A percentile compares a stretch with the other conserved stretches of the same genome.
phyloP scores from a whole-genome alignment of 129 eudicot species.

The Chrysanthemum makinoi region DNA sequence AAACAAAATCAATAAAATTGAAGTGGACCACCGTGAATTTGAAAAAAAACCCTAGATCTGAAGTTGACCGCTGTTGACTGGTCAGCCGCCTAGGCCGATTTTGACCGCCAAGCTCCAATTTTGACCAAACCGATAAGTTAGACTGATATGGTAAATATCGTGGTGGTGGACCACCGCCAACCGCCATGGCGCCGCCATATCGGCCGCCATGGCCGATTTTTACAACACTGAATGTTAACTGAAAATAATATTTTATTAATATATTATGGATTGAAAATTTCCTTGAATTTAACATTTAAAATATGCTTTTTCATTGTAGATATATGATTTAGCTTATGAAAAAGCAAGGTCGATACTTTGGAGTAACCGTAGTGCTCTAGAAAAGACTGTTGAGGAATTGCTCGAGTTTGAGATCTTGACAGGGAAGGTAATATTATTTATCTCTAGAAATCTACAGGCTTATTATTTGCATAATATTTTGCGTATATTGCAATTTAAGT shows the following conservation, averaged over 20 bases:
- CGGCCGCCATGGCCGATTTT: too few relatives aligned
- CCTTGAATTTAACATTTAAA: not conserved
- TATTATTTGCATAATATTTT: not conserved
- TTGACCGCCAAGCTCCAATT: too few relatives aligned
- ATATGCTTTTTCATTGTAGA: slow-evolving; percentile 41
- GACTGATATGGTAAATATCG: too few relatives aligned
- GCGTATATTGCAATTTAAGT: not conserved
- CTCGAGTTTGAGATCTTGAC: slow-evolving; percentile 74
- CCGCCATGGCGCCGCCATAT: too few relatives aligned
- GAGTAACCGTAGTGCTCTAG: slow-evolving; percentile 67
- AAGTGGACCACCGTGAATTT: too few relatives aligned
- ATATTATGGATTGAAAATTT: slow-evolving; percentile 12
- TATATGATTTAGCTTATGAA: slow-evolving; percentile 77
- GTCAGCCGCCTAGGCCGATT: too few relatives aligned
- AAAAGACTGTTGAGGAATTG: slow-evolving; percentile 76
- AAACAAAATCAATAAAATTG: too few relatives aligned
- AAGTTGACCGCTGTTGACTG: too few relatives aligned
- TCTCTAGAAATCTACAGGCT: not conserved
- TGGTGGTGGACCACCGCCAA: too few relatives aligned
- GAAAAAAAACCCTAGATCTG: too few relatives aligned
- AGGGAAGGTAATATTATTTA: slow-evolving; percentile 59
- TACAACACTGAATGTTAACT: too few relatives aligned
- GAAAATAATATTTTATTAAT: not conserved
- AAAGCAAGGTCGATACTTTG: slow-evolving; percentile 79
- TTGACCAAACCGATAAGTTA: too few relatives aligned